phyloP scores from a whole-genome alignment of 1,284 basidiomycete genomes.

The Irpex rosettiformis region DNA sequence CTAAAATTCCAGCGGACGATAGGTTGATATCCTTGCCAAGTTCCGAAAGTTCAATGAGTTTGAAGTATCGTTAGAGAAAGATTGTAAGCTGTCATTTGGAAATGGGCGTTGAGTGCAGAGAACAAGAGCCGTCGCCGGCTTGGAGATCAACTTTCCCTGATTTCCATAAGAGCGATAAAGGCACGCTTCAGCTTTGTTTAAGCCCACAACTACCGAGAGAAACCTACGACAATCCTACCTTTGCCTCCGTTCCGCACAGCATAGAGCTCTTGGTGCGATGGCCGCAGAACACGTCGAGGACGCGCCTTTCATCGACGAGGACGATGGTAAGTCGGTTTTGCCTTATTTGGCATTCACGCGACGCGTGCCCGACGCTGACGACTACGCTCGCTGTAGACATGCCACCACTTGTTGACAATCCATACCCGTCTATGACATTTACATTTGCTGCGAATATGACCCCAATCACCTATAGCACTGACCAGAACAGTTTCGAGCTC shows the following conservation, averaged over 20 bases:
- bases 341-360: slow-evolving; percentile 22
- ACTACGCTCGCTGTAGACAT: slow-evolving; percentile 33
- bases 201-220: slow-evolving; percentile 12
- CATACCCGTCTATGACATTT: slow-evolving; percentile 43
- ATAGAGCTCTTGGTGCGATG: slow-evolving; percentile 15
- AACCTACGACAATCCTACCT: not conserved
- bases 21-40: not conserved
- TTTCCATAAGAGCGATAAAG: slow-evolving; percentile 32
- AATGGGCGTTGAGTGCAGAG: slow-evolving; percentile 9
- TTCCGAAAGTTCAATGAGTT: not conserved
- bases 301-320: slow-evolving; percentile 27
- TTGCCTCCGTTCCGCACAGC: not conserved
- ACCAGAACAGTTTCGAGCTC: slow-evolving; percentile 34
- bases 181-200: slow-evolving; percentile 23
- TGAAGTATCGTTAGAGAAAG: not conserved
- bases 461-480: slow-evolving; percentile 37
- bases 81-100: not conserved
- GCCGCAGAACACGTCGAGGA: slow-evolving; percentile 17
- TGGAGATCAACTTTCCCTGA: not conserved
- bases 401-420: slow-evolving; percentile 50
- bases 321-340: slow-evolving; percentile 28
- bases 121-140: slow-evolving; percentile 11
- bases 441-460: slow-evolving; percentile 47
- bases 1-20: not conserved
- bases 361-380: slow-evolving; percentile 17